phyloP scores from a whole-genome alignment of 2,329 filamentous ascomycete species.

The Arthrobotrys sinensis region DNA sequence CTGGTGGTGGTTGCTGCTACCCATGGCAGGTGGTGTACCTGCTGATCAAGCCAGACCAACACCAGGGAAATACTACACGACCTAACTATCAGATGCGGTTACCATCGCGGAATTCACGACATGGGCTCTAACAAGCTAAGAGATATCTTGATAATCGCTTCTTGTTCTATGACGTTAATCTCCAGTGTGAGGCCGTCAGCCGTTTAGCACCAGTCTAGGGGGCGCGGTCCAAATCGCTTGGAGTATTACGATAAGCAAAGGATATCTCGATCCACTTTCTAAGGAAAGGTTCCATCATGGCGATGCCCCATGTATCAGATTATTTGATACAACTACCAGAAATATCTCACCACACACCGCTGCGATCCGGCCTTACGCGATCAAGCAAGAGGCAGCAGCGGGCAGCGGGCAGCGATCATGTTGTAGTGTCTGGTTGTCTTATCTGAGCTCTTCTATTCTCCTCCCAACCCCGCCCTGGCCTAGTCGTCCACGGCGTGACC shows the following conservation, averaged over 20 bases:
- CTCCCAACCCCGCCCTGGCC: slow-evolving; percentile 27
- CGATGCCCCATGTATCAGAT: slow-evolving; percentile 18
- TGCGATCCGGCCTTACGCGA: slow-evolving; percentile 51
- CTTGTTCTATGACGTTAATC: slow-evolving; percentile 52
- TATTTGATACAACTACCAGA: slow-evolving; percentile 29
- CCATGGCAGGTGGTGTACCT: slow-evolving; percentile 57
- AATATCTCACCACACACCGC: slow-evolving; percentile 51
- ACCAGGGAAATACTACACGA: slow-evolving; percentile 40
- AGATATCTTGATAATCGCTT: slow-evolving; percentile 25
- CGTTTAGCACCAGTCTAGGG: slow-evolving; percentile 31
- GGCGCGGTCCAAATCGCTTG: background rate
- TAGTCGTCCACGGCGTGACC: slow-evolving; percentile 48
- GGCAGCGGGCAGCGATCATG: slow-evolving; percentile 39
- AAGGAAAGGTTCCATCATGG: slow-evolving; percentile 14
- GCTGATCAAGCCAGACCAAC: slow-evolving; percentile 56
- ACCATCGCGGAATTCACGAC: slow-evolving; percentile 48
- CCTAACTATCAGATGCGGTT: slow-evolving; percentile 55
- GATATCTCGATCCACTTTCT: slow-evolving; percentile 48
- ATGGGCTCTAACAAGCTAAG: slow-evolving; percentile 32
- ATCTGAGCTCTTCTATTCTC: slow-evolving; percentile 45
- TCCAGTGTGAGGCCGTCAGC: slow-evolving; percentile 55
- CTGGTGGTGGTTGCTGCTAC: slow-evolving; percentile 57
- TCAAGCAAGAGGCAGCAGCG: slow-evolving; percentile 29
- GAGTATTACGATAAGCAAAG: slow-evolving; percentile 49
- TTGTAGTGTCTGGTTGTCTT: slow-evolving; percentile 57